Evolutionary conservation across 495 filamentous ascomycete genomes (phyloP), one percentile per base, ranked within the genome.

Genomic region (Letharia columbiana): DNA sequence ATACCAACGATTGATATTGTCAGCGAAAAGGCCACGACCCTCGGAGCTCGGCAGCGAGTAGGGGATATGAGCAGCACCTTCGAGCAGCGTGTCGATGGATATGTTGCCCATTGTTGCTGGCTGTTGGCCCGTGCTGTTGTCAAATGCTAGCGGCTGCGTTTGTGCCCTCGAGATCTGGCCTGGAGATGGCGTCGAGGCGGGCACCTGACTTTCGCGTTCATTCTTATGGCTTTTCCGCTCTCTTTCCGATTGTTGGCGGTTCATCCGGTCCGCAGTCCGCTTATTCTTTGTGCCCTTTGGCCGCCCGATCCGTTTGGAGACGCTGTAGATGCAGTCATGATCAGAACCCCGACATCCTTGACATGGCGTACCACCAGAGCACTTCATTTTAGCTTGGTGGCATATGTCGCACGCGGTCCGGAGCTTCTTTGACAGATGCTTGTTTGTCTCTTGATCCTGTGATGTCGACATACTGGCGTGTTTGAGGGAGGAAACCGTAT

Each of bases 201-300:
- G 18, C 42, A 28, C 45, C 42, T 20, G 31, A 13, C 23, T 40
- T n/a, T 60, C 56, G 64, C 28, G 42, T 33, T 66, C 45, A 17
- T 31, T 45, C n/a, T 52, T 59, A 12, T 60, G 54, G 61, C 35
- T 69, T 40, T 49, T 62, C 23, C 64, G 61, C 52, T 67, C 60
- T 23, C 39, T 47, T 35, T 66, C 52, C 23, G 39, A 40, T 47
- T 67, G 60, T 31, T 68, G 50, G 33, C 61, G 65, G 35, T 50
- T 70, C 60, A 67, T 58, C 45, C 66, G 61, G 37, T 70, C 68
- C 11, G 67, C 33, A 13, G 68, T 70, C n/a, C 68, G 44, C 57
- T 70, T 71, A 37, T 74, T 74, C 57, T 73, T 74, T n/a, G 67
- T 68, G 4, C 72, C 72, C 40, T 72, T 73, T 10, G 72, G 72